phyloP scores from a whole-genome alignment of 1,284 basidiomycete genomes.

The Tilletia caries region DNA sequence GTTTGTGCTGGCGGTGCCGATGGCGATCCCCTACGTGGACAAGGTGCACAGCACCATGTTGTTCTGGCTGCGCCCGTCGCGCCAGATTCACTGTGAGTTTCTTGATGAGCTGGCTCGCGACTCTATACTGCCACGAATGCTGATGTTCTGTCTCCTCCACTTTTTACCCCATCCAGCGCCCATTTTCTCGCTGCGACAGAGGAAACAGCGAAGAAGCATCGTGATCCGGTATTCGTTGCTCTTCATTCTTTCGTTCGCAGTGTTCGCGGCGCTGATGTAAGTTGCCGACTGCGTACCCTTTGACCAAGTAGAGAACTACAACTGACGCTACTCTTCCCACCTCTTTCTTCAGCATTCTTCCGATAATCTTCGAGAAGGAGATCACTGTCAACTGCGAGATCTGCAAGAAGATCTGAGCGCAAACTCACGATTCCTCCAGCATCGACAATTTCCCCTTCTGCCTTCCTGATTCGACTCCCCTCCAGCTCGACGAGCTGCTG shows the following conservation, averaged over 20 bases:
- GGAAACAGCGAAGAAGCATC: slow-evolving; percentile 50
- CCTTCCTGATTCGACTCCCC: too few relatives aligned
- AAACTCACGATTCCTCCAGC: too few relatives aligned
- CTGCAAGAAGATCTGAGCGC: slow-evolving; percentile 1
- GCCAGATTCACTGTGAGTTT: slow-evolving; percentile 59
- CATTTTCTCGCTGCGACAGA: slow-evolving; percentile 63
- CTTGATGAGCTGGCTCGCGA: too few relatives aligned
- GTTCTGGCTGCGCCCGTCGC: slow-evolving; percentile 58
- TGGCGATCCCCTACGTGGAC: slow-evolving; percentile 37
- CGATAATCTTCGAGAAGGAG: slow-evolving; percentile 12
- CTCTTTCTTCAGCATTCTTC: not conserved
- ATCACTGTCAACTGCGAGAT: slow-evolving; percentile 12
- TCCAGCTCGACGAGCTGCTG: too few relatives aligned
- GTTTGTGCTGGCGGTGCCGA: slow-evolving; percentile 61
- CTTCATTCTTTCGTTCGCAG: slow-evolving; percentile 70
- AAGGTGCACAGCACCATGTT: slow-evolving; percentile 46
- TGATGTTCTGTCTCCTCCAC: slow-evolving; percentile 82
- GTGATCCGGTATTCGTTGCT: slow-evolving; percentile 70
- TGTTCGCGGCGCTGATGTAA: slow-evolving; percentile 68
- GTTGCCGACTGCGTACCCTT: not conserved
- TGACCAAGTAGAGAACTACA: too few relatives aligned
- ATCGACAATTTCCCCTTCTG: too few relatives aligned
- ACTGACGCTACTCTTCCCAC: not conserved
- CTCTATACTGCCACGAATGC: too few relatives aligned
- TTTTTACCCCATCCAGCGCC: slow-evolving; percentile 83